Evolutionary conservation across 164 flowering plant genomes (phyloP).

Genomic region (Nelumbo lutea): DNA sequence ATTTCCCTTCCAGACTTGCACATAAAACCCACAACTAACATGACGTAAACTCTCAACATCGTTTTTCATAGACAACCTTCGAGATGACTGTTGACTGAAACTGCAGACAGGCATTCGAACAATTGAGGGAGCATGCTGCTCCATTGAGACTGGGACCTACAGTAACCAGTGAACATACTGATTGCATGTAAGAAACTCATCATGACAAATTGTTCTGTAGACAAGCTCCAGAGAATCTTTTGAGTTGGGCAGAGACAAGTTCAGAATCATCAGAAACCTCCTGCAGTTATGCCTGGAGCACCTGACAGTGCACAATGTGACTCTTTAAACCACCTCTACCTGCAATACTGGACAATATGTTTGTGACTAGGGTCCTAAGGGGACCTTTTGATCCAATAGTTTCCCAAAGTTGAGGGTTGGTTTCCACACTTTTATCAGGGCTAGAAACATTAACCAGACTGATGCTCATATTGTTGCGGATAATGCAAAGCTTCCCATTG

Average conservation of each 20-base stretch:
- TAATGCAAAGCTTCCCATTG: constrained; percentile 87
- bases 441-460: constrained; percentile 78
- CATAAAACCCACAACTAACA: neutral
- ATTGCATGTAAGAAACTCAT: constrained; percentile 1
- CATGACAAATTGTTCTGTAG: constrained; percentile 5
- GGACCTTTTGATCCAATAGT: constrained; percentile 72
- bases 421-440: constrained; percentile 52
- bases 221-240: neutral
- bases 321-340: constrained; percentile 74
- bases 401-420: constrained; percentile 75
- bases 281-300: constrained; percentile 76
- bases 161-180: neutral
- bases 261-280: constrained; percentile 2
- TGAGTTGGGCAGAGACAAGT: constrained; percentile 5
- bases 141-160: neutral
- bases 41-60: neutral
- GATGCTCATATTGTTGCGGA: constrained; percentile 96
- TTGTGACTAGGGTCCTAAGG: constrained; percentile 60
- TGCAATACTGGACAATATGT: constrained; percentile 80
- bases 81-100: too few species aligned
- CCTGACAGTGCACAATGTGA: constrained; percentile 94
- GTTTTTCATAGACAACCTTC: too few species aligned
- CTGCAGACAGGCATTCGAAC: too few species aligned
- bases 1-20: neutral
- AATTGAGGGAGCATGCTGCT: too few species aligned